Evolutionary conservation across 352 stramenopile species (phyloP), one percentile per base, ranked within the genome.

Genomic region (Poterioochromonas sp.): DNA sequence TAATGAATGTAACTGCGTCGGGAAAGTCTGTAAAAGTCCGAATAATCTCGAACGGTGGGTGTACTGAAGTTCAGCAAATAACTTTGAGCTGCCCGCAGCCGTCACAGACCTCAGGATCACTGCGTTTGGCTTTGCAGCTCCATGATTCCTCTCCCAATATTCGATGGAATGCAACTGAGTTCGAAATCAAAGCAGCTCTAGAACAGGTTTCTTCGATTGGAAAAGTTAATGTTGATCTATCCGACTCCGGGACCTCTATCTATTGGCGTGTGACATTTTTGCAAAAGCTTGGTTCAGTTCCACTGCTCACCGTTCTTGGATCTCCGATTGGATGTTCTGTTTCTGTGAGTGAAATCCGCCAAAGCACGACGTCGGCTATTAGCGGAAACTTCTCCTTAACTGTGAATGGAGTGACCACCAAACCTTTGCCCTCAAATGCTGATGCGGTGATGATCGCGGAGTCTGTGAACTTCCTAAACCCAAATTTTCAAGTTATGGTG

Each of bases 181-280:
- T 26, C 0, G 32, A 70, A 29, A 62, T 79, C 3, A 47, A 62
- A 41, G 35, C 5, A 3, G 5, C 12, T n/a, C 35, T 79, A 8
- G 73, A 69, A 34, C 1, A 71, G 3, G 73, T 73, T 62, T 3
- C 26, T 29, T 40, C 37, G n/a, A 71, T 79, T 44, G 73, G 73
- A n/a, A 79, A 71, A 62, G 73, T 79, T 22, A 26, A 5, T 29
- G 73, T 79, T 29, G 26, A 8, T 15, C 5, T 79, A 29, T 78
- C 71, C 2, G 22, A 2, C 60, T 8, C 71, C 3, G 37, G 29
- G 1, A 60, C 11, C 18, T 18, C 12, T 5, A 5, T 5, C 2
- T 47, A 60, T 44, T 79, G 73, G 73, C 53, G 0, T 12, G 29
- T 79, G 1, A 79, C 73, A 39, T 79, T 79, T 32, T 39, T 79